These are phyloP conservation scores for Plasmodium malariae DNA, from an alignment of 169 alveolate species.

Conservation along the genomic window DNA sequence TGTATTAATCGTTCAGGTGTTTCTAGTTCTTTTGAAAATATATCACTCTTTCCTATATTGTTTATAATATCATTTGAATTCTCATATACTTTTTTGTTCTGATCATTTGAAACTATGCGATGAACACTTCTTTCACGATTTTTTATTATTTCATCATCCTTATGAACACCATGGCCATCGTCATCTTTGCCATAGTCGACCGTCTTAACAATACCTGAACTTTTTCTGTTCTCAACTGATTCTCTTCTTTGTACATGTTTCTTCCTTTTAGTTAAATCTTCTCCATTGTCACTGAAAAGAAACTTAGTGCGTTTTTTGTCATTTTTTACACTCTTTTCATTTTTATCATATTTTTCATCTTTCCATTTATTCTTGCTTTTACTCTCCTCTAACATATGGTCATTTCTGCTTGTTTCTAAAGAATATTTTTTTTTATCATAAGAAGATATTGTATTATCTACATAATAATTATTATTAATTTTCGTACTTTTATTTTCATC, in stretches of 20 bases:
- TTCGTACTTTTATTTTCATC: background rate
- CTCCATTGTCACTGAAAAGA: too few species aligned
- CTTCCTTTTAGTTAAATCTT: too few species aligned
- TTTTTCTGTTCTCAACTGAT: background rate
- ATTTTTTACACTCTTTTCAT: background rate
- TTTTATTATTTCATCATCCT: background rate
- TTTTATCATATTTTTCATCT: background rate
- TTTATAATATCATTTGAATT: conserved; percentile 19
- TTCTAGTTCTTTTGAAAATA: background rate
- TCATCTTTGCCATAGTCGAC: background rate
- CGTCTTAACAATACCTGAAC: too few species aligned
- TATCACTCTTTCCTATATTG: background rate
- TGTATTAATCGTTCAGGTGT: conserved; percentile 74
- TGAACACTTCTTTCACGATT: background rate
- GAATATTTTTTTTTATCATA: too few species aligned
- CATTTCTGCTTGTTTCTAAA: too few species aligned
- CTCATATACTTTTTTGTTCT: conserved; percentile 9
- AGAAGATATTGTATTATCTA: too few species aligned
- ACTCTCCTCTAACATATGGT: too few species aligned
- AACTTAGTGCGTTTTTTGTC: background rate
- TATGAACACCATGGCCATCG: background rate
- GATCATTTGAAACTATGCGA: conserved; percentile 5
- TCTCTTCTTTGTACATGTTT: background rate
- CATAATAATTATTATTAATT: conserved; percentile 11
- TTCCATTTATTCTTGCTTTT: background rate